A percentile compares a stretch with the other conserved stretches of the same genome.
phyloP scores from a whole-genome alignment of 2,329 filamentous ascomycete species.

The Hypoxylon sp. region DNA sequence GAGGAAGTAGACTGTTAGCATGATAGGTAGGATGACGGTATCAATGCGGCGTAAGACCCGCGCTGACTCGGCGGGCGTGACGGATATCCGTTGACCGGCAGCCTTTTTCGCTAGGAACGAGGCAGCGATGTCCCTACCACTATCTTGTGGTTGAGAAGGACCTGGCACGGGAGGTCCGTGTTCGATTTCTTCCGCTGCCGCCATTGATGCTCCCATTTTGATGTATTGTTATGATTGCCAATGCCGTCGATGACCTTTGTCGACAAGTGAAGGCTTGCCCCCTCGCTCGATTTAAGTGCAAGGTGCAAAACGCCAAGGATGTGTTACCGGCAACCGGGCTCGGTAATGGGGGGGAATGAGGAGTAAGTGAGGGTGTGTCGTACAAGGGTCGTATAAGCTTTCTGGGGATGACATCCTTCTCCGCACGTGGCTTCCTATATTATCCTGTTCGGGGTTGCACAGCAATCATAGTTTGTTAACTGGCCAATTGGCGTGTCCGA shows the following conservation, averaged over 20 bases:
- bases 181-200: slow-evolving; percentile 20
- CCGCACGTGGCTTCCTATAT: slow-evolving; percentile 20
- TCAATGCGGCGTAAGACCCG: slow-evolving; percentile 55
- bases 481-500: slow-evolving; percentile 2
- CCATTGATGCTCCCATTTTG: slow-evolving; percentile 21
- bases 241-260: background rate
- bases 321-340: slow-evolving; percentile 26
- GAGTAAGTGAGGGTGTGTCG: slow-evolving; percentile 23
- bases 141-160: background rate
- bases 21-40: slow-evolving; percentile 59
- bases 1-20: slow-evolving; percentile 74
- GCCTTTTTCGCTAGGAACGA: slow-evolving; percentile 32
- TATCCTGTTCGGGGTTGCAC: slow-evolving; percentile 8
- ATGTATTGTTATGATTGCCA: background rate
- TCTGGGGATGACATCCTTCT: background rate
- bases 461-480: slow-evolving; percentile 4
- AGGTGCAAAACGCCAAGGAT: slow-evolving; percentile 3
- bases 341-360: slow-evolving; percentile 23
- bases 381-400: slow-evolving; percentile 1
- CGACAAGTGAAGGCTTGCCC: background rate
- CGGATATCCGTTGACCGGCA: slow-evolving; percentile 24
- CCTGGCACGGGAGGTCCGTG: slow-evolving; percentile 2
- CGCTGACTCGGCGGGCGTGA: slow-evolving; percentile 36
- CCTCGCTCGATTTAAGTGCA: background rate
- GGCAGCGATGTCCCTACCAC: slow-evolving; percentile 30